Base-by-base conservation (phyloP, 768 basidiomycete genomes). In the Rickenella mellea region DNA sequence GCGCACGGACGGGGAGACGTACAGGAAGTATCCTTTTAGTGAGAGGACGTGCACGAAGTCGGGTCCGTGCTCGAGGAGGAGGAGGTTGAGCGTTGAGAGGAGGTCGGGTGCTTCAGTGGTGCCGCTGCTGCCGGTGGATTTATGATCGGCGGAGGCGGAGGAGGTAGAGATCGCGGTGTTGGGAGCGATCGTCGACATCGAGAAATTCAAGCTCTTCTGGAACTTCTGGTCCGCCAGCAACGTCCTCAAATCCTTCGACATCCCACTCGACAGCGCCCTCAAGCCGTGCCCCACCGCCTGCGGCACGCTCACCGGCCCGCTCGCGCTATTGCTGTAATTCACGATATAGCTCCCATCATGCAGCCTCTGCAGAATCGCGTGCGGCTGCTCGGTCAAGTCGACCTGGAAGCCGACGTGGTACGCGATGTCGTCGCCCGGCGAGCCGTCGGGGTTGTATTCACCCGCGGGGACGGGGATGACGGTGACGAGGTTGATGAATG, bases 351-450 rank as follows among this genome's bases (percentile, higher is more conserved):
- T 77, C 14, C 92, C 92, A 50, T 87, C 80, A 15, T 72, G 64
- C 41, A 92, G 70, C 57, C 81, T 87, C 49, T 83, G 74, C 41
- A 92, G 63, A 46, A 96, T 92, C 2, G 76, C 76, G 50, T 78
- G 78, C 2, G 90, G 91, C 63, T 93, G 90, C 53, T 83, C 78
- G 14, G 80, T 79, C 38, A 99, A 68, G 61, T 97, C 90, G 42
- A 96, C 85, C 62, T 99, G 92, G 69, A 99, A 98, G 1, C 96
- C 96, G 39, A 99, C 82, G 53, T 88, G 83, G 57, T 84, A 94
- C 7, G 77, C 79, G 29, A 87, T 71, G 33, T 93, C 83, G 41
- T 78, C 76, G 27, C 70, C 70, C 49, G 33, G 19, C 6, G 33
- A 22, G 12, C 79, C 81, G 31, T 76, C 70, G 48, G 48, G 62